Base-by-base conservation (phyloP, 2,329 filamentous ascomycete genomes). In the Botryotinia globosa region DNA sequence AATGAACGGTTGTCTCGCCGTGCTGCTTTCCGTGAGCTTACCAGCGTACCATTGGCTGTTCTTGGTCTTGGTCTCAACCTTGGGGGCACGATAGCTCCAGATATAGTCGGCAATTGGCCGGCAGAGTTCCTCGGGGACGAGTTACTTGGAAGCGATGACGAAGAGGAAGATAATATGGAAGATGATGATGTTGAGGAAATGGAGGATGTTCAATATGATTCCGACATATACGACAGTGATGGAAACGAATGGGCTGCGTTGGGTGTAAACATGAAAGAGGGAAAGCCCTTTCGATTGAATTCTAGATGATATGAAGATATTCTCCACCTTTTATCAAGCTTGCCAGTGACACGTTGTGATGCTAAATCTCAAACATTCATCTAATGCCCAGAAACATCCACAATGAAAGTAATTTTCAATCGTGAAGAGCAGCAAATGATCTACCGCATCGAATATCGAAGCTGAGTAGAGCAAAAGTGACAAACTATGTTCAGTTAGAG, bases 161-260 rank as follows among this genome's bases (percentile, higher is more conserved):
- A 61, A 39, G 37, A 42, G 14, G 71, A 61, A 25, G 62, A 39
- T 0, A 8, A n/a, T 3, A 56, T 56, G 34, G 25, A 69, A 14
- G 51, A 69, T 16, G 51, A 69, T 20, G 66, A 39, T 32, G 51
- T 59, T 9, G 54, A 58, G n/a, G 29, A 58, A 0, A 56, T 69
- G 51, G 37, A 7, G 7, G 66, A 59, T 1, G 16, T 25, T 1
- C 16, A 16, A 12, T 29, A 39, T 8, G 34, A 51, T 3, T 37
- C 14, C 0, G 45, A 59, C 0, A 20, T 39, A 2, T 51, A 69
- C 2, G 39, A 69, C 14, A 59, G 5, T 76, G 80, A 72, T 75
- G 74, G 73, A 37, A 69, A 74, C 29, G 67, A 74, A 2, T 32
- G 22, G 39, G 32, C 45, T 12, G 37, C 34, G 34, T 34, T 34